Conservation (phyloP, 495 filamentous ascomycete species). For the Xylaria telfairii region DNA sequence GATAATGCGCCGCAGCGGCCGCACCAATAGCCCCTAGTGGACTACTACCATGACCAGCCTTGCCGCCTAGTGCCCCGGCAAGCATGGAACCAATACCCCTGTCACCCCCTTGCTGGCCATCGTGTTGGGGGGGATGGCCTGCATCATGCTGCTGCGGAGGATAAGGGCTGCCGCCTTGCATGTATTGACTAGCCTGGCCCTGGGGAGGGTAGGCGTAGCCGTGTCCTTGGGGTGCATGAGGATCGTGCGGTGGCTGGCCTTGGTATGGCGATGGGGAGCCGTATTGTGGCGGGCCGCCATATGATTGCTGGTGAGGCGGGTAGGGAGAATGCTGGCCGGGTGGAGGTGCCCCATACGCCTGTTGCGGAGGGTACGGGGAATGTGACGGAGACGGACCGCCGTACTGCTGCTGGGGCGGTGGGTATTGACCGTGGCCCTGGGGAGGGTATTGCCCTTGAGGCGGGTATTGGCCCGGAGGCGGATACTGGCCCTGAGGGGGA, state of each 20-base stretch:
- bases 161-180: constrained; percentile 28
- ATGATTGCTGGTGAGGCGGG: constrained; percentile 30
- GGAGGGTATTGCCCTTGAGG: constrained; percentile 18
- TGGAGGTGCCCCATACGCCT: constrained; percentile 32
- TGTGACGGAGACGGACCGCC: constrained; percentile 31
- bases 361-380: constrained; percentile 28
- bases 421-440: constrained; percentile 30
- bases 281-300: constrained; percentile 32
- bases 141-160: constrained; percentile 29
- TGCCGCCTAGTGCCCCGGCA: constrained; percentile 28
- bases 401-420: constrained; percentile 32
- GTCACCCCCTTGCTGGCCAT: constrained; percentile 29
- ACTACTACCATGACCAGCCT: constrained; percentile 21
- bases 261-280: constrained; percentile 31
- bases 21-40: constrained; percentile 31
- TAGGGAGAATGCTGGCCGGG: constrained; percentile 34
- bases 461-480: constrained; percentile 24
- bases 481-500: constrained; percentile 27
- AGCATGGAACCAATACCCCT: constrained; percentile 36
- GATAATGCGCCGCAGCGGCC: constrained; percentile 31
- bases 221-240: constrained; percentile 30
- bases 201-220: constrained; percentile 34
- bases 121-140: constrained; percentile 28
- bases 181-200: constrained; percentile 35
- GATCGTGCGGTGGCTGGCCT: constrained; percentile 33